A percentile compares a stretch with the other conserved stretches of the same genome.
phyloP scores from a whole-genome alignment of 2,329 filamentous ascomycete species.

The Colletotrichum orchidophilum region DNA sequence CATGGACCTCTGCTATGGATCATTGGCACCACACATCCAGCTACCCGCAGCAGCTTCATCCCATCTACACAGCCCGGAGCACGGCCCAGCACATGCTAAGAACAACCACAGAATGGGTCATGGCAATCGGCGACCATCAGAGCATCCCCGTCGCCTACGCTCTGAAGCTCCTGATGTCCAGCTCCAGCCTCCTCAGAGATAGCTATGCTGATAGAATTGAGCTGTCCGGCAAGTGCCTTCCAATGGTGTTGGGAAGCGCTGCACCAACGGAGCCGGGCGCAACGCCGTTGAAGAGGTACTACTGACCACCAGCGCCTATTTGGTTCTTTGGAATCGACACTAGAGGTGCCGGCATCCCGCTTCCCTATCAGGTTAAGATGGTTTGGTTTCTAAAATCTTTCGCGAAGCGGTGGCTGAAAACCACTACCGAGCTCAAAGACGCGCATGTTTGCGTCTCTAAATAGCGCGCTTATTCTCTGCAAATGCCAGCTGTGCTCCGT shows the following conservation, averaged over 20 bases:
- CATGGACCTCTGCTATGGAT: not conserved
- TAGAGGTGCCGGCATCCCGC: not conserved
- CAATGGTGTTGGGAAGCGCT: constrained; percentile 13
- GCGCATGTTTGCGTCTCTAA: not conserved
- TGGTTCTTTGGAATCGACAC: constrained; percentile 14
- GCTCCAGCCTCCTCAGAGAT: constrained; percentile 7
- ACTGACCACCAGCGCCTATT: not conserved
- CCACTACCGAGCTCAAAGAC: not conserved
- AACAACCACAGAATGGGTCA: not conserved
- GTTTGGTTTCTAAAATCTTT: not conserved
- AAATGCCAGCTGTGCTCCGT: constrained; percentile 1
- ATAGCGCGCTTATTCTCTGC: not conserved
- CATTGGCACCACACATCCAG: not conserved
- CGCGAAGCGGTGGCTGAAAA: constrained; percentile 6
- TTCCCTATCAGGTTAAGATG: not conserved
- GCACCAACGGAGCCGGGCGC: not conserved
- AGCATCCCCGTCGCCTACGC: constrained; percentile 1
- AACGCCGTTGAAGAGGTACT: not conserved
- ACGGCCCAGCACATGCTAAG: constrained; percentile 4
- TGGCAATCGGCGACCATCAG: not conserved
- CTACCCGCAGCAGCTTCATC: not conserved
- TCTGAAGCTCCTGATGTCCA: not conserved
- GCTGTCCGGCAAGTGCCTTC: constrained; percentile 6
- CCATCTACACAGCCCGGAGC: constrained; percentile 1
- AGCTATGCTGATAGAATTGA: not conserved